Evolutionary conservation across 106 monocot genomes (phyloP), one percentile per base, ranked within the genome.

Genomic region (Phalaenopsis aphrodite): DNA sequence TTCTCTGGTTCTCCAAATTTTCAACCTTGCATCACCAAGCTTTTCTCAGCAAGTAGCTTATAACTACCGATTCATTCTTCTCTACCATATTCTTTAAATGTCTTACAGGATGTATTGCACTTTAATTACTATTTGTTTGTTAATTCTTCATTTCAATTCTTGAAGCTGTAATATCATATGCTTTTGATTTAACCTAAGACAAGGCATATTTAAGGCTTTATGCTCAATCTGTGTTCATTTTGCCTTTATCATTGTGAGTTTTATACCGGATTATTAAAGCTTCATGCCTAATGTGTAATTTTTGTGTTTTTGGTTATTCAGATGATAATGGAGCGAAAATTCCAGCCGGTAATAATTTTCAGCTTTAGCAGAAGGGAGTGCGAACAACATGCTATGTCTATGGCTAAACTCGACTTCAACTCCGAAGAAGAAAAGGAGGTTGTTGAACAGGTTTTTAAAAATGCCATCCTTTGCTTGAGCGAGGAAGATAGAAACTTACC

Each of bases 281-380:
- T 18, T 36, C 8, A 10, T 71, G 42, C 45, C 48, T 77, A 48
- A 77, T 45, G 1, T 82, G 61, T 55, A 42, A 37, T 45, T 9
- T 30, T 83, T 46, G 7, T 83, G 5, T 68, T 37, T 47, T 76
- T 76, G 2, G 10, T 49, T 47, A 2, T 84, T 39, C 91, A 95
- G 99, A 99, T 99, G 99, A 95, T 95, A 52, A 99, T 99, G 99
- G 99, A 99, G 72, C 82, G 99, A 11, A 86, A 95, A 76, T 95
- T 95, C 75, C 95, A 99, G 75, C 99, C 99, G 10, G 99, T 99
- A 75, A 99, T 99, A 78, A 86, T 99, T 82, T 99, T 99, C 82
- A 99, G 99, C 78, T 99, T 99, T 69, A 95, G 99, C 80, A 91
- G 99, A 85, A 99, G 99, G 82, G 99, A 99, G 77, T 95, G 99